These are phyloP conservation scores for Echeveria elegans DNA, from an alignment of 164 flowering plant species.

Conservation along the genomic window DNA sequence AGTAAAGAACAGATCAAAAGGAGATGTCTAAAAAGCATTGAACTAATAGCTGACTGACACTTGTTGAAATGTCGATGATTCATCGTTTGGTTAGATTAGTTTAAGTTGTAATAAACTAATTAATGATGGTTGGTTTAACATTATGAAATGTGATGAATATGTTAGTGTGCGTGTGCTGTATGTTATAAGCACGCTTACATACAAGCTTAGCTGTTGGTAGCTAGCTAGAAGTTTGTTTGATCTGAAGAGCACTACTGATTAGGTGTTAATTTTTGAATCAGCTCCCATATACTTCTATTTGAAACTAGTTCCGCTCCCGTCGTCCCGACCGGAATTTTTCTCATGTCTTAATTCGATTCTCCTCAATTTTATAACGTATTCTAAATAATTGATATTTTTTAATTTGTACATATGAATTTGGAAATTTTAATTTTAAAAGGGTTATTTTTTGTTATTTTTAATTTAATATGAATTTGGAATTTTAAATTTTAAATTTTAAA, in stretches of 20 bases:
- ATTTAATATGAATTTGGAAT: too few relatives aligned
- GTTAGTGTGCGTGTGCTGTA: not conserved
- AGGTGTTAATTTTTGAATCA: not conserved
- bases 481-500: too few relatives aligned
- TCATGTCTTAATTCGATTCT: too few relatives aligned
- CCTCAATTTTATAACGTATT: too few relatives aligned
- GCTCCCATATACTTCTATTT: not conserved
- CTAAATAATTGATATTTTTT: too few relatives aligned
- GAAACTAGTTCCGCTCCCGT: too few relatives aligned
- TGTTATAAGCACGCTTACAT: not conserved
- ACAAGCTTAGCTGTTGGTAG: not conserved
- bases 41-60: not conserved
- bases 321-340: too few relatives aligned
- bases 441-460: too few relatives aligned
- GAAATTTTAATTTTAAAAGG: too few relatives aligned
- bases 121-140: not conserved
- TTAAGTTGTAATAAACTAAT: not conserved
- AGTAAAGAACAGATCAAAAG: not conserved
- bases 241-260: not conserved
- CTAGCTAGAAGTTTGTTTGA: not conserved
- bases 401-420: too few relatives aligned
- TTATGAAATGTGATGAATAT: not conserved
- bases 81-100: not conserved
- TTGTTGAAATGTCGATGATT: not conserved
- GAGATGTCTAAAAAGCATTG: not conserved